Base-by-base conservation (phyloP, 768 basidiomycete species). In the Wakefieldia striispora region DNA sequence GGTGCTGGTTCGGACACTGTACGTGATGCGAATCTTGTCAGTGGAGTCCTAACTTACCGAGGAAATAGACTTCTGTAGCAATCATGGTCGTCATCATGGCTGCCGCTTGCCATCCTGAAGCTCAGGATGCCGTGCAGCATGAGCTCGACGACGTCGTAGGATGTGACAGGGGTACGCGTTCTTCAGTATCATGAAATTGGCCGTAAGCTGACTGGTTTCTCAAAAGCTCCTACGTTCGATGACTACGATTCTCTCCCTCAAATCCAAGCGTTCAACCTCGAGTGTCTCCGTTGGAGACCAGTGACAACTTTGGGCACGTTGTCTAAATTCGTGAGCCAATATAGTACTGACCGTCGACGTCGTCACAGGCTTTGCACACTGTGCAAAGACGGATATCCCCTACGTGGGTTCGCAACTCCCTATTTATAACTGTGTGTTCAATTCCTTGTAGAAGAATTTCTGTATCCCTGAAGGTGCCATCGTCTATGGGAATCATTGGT, bases 1-100 rank as follows among this genome's bases (percentile, higher is more conserved):
- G 84, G 84, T 21, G 83, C 83, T 29, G 84, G 84, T 14, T 77
- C 80, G 0, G 84, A 84, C 54, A 85, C 83, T 16, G 73, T 72
- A 46, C 36, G 69, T 59, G n/a, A 29, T 31, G 20, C n/a, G 34
- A 33, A 14, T 3, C 14, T 33, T 1, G 2, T 16, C 33, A 33
- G 5, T 16, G 14, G 6, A 16, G 5, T 33, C 33, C 7, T 14
- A 6, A 33, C 33, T 33, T 7, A 33, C 16, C 33, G 29, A 5
- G 12, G 19, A 37, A 26, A 41, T 41, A 74, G 56, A 84, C 81
- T 9, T 79, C 81, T 4, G 76, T 80, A 11, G 82, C 77, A 0
- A 79, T 84, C 50, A 78, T 76, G 55, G 68, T 82, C 35, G 59
- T 72, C 2, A 64, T 84, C n/a, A 74, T 84, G 71, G 82, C 83